Base-by-base conservation (phyloP, 1,284 basidiomycete genomes). In the Ceratobasidium sp. region DNA sequence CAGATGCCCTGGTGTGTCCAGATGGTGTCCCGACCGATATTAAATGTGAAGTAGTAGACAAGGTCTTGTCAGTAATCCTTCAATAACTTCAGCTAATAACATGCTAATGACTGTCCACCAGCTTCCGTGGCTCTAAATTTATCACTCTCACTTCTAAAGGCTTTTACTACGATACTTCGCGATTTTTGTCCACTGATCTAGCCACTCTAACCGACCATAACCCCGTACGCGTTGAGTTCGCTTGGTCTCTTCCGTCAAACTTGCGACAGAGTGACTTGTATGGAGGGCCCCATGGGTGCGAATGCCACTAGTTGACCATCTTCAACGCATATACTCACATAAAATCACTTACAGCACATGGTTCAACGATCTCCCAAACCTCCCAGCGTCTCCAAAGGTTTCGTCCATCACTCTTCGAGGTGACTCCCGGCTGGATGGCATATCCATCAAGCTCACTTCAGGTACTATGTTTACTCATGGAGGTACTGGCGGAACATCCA, bases 31-130 rank as follows among this genome's bases (percentile, higher is more conserved):
- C 79, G 5, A 74, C 78, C 48, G 80, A 79, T 8, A 55, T 67
- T 50, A 55, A 67, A 18, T 83, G 82, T 70, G 81, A 83, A 72
- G 78, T 78, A 14, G 80, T 83, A n/a, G 82, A 83, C 74, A 83
- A 82, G 76, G 78, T 81, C n/a, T 77, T 82, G 64, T 67, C 23
- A 50, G 64, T 55, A 8, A n/a, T 39, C 5, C 18, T 36, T 36
- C 30, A 8, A 65, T 36, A 43, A 3, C 34, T 28, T 32, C 36
- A 26, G 5, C 32, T 65, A 28, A 41, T 3, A 16, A 43, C 5
- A 26, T 55, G 12, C 34, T 58, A 12, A 58, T 14, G 18, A 18
- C 8, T 23, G 16, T 39, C 12, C 1, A 32, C n/a, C 50, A 67
- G 64, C 71, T 75, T 77, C 32, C 79, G 80, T 21, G 76, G 77